Evolutionary conservation across 225 moss, liverwort and hornwort species (phyloP).

Genomic region (Lunularia cruciata): DNA sequence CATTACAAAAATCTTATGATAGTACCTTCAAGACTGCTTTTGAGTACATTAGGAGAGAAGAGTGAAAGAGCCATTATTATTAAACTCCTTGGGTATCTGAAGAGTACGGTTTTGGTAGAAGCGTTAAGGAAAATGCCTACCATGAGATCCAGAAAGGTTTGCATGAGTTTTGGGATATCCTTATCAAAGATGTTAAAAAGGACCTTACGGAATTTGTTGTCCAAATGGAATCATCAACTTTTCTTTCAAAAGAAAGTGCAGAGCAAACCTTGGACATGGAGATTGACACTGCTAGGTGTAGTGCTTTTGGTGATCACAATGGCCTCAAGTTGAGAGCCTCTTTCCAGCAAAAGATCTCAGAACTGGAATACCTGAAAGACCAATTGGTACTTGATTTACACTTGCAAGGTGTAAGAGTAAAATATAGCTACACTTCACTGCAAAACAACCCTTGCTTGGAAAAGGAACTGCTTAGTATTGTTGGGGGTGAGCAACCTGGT

Average conservation of each 20-base stretch:
- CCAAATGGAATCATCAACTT: constrained; percentile 23
- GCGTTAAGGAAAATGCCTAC: constrained; percentile 1
- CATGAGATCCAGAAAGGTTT: constrained; percentile 3
- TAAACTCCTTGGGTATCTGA: neutral
- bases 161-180: constrained; percentile 7
- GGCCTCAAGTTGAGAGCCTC: neutral
- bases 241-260: neutral
- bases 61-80: neutral
- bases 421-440: constrained; percentile 32
- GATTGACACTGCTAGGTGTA: neutral
- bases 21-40: constrained; percentile 8
- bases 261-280: constrained; percentile 2
- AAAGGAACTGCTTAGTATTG: neutral
- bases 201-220: constrained; percentile 15
- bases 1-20: constrained; percentile 18
- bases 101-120: constrained; percentile 16
- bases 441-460: constrained; percentile 25
- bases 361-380: constrained; percentile 9
- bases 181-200: neutral
- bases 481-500: too few species aligned
- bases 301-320: too few species aligned
- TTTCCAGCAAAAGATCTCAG: neutral
- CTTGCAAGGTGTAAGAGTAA: neutral
- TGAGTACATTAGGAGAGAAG: constrained; percentile 9
- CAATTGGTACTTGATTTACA: neutral